Evolutionary conservation across 176 grass and related monocot species (phyloP), one percentile per base, ranked within the genome.

Genomic region (Eragrostis curvula): DNA sequence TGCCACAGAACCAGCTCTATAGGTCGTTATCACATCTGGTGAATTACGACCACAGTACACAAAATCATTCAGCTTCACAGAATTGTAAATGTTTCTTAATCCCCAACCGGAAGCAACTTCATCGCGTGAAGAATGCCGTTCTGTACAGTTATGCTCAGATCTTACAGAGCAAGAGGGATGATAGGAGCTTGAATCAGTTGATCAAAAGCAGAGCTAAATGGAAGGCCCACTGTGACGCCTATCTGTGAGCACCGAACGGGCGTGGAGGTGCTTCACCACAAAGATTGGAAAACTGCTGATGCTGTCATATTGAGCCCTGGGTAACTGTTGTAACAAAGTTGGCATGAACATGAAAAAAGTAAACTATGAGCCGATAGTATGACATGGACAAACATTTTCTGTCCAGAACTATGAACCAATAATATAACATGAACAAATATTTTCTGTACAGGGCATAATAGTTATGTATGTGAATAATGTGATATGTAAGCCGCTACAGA

Each of bases 81-180:
- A 85, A 82, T 59, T 82, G 66, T 16, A 43, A 58, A 49, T 60
- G 41, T 32, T 23, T n/a, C 27, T 48, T 43, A 60, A 73, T 7
- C 59, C 17, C 0, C 3, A 66, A 18, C 58, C 12, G 1, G 6
- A 72, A 30, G 15, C 15, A 63, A 66, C 40, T 77, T 77, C 25
- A 17, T 75, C n/a, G 11, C 28, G 28, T 8, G 49, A 68, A 45
- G 69, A 24, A 55, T 12, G 47, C 10, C 20, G 51, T 80, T 80
- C 60, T 84, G 61, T 80, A 85, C 81, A 85, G 30, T 62, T 69
- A 44, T 80, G 60, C 81, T 88, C 75, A 50, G 57, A 56, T 84
- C 74, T 79, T 36, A 29, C 48, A 28, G 20, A 40, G 20, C 46
- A 79, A 61, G 61, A 29, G 21, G n/a, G 68, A 27, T 30, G 29